Conservation (phyloP, 495 filamentous ascomycete genomes). For the Penicillium cosmopolitanum region DNA sequence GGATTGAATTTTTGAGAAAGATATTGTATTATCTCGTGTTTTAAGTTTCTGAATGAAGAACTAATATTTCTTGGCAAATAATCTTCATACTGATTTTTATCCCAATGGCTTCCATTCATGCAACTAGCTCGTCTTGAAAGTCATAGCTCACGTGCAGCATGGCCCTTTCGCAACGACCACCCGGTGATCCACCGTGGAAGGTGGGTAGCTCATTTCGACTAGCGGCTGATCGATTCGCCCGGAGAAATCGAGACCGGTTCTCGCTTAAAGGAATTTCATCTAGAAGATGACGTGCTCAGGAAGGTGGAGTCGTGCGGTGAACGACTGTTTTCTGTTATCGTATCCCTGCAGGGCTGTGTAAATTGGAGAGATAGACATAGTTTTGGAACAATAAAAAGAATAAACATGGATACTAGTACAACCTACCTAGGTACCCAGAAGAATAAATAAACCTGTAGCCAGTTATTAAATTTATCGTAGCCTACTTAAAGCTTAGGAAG, state of each 20-base stretch:
- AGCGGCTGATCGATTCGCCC: conserved; percentile 10
- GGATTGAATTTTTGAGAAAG: no score
- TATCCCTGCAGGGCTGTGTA: neutral
- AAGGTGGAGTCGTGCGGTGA: neutral
- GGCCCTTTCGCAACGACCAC: neutral
- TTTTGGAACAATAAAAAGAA: no score
- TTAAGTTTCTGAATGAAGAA: no score
- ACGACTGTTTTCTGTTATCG: neutral
- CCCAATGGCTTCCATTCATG: neutral
- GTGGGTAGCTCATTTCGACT: conserved; percentile 8
- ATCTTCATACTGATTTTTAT: neutral
- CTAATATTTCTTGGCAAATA: no score
- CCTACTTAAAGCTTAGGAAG: no score
- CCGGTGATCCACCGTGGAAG: conserved; percentile 15
- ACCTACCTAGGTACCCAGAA: no score
- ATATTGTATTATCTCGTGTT: no score
- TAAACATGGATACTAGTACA: no score
- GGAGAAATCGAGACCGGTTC: neutral
- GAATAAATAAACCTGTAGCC: no score
- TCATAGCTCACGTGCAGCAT: neutral
- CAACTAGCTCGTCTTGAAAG: neutral
- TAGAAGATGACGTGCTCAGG: conserved; percentile 6
- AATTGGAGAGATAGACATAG: no score
- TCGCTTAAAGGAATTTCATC: conserved; percentile 5
- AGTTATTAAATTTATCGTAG: no score